Conservation (phyloP, 1,139 yeast species). For the Tardiomyces digboiensis region DNA sequence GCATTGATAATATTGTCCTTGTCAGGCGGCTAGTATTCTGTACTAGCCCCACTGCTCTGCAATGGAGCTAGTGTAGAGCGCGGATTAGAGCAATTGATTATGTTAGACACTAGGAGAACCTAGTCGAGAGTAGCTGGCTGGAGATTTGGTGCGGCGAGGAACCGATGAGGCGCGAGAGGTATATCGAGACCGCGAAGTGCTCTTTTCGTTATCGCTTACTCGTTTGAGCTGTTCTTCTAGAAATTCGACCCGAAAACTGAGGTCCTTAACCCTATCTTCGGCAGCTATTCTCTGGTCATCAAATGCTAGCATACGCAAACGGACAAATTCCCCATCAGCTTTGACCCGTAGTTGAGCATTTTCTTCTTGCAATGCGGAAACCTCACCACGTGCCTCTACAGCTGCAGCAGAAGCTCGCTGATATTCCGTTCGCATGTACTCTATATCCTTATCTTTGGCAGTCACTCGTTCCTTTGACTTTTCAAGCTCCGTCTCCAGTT, state of each 20-base stretch:
- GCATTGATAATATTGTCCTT: no score
- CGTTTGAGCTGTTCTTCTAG: conserved; percentile 28
- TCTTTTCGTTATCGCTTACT: conserved; percentile 23
- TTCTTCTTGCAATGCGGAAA: conserved; percentile 27
- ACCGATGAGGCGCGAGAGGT: conserved; percentile 22
- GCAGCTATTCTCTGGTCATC: conserved; percentile 21
- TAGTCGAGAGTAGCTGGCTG: conserved; percentile 8
- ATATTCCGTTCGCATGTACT: conserved; percentile 58
- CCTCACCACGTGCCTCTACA: conserved; percentile 39
- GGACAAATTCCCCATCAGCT: conserved; percentile 22
- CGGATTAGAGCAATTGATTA: not conserved
- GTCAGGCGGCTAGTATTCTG: no score
- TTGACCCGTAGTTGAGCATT: conserved; percentile 26
- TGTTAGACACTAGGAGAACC: not conserved
- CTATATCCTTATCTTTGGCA: conserved; percentile 43
- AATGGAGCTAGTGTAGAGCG: not conserved
- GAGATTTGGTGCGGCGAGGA: conserved; percentile 20
- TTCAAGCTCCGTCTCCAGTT: conserved; percentile 31
- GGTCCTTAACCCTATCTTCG: conserved; percentile 22
- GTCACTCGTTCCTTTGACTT: conserved; percentile 30
- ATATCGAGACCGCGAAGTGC: conserved; percentile 21
- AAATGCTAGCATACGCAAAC: conserved; percentile 18
- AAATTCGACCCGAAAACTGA: conserved; percentile 16
- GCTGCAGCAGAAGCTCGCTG: conserved; percentile 49
- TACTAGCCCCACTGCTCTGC: no score